Evolutionary conservation across 257 asterid genomes (phyloP), one percentile per base, ranked within the genome.

Genomic region (Cordia subcordata): DNA sequence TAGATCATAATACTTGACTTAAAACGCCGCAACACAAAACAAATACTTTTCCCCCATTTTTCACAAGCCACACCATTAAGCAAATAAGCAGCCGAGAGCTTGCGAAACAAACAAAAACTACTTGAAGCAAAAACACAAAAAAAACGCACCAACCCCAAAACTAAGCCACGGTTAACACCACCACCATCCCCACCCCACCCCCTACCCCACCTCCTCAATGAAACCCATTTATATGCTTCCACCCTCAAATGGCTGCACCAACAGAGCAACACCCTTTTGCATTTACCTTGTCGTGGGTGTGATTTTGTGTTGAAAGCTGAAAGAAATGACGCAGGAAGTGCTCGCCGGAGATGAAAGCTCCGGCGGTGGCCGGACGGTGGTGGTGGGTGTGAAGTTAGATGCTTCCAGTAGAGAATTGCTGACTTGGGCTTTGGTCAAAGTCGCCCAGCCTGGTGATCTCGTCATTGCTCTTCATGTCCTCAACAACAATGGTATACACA

Each of bases 371-470:
- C 76, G 94, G 63, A 75, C 91, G 60, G 87, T 84, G 68, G 82
- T 93, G 54, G 99, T 93, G 13, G 99, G 97, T 5, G 87, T 93
- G 50, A 93, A 89, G 78, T 64, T 93, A 55, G 94, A 89, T 75
- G 66, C 78, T 11, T 79, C 63, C 49, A 84, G 97, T 69, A 73
- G 90, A 53, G 97, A 93, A 64, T 67, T 93, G 66, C 90, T 93
- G 49, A 93, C 99, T 62, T 93, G 99, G 99, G 93, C 97, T 67
- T 76, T 93, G 44, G 97, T 93, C 23, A 93, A 93, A 63, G 87
- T 89, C 42, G 96, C 96, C 69, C 88, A 80, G 67, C 67, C 96
- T 22, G 99, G 99, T 68, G 97, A 93, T 81, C 85, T 71, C 19
- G 94, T 93, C 68, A 53, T 93, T 77, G 99, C 97, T 5, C 89